Percentiles rank a stretch among this genome's conserved stretches.
These are phyloP conservation scores for Bertia moriformis DNA, from an alignment of 2,329 filamentous ascomycete species.

Conservation along the genomic window DNA sequence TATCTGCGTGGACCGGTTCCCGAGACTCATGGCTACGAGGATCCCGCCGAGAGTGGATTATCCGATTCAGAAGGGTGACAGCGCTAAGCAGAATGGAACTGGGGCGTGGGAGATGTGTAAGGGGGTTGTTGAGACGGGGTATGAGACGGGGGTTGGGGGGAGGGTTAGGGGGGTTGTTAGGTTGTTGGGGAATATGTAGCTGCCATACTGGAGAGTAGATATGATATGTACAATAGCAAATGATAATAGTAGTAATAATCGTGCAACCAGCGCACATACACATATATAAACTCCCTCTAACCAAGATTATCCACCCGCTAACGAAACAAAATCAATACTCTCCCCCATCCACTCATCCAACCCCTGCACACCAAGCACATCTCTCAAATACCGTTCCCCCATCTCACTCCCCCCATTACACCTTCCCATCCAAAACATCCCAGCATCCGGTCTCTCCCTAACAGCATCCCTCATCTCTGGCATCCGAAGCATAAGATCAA, in stretches of 20 bases:
- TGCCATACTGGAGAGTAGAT: not conserved
- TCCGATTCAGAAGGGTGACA: slow-evolving; percentile 58
- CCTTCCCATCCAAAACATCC: not conserved
- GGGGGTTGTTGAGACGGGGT: slow-evolving; percentile 46
- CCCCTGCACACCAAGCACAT: not conserved
- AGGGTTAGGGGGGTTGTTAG: slow-evolving; percentile 24
- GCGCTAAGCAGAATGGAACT: slow-evolving; percentile 30
- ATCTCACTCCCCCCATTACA: not conserved
- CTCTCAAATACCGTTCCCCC: not conserved
- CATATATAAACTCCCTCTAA: no score
- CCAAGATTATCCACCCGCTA: no score
- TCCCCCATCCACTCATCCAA: not conserved
- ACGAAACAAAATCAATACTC: not conserved
- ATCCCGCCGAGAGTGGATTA: slow-evolving; percentile 75
- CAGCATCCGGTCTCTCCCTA: not conserved
- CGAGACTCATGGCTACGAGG: slow-evolving; percentile 49
- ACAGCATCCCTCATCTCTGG: not conserved
- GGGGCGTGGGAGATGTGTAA: slow-evolving; percentile 9
- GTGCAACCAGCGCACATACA: no score
- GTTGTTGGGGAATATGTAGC: slow-evolving; percentile 22
- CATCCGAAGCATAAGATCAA: slow-evolving; percentile 12
- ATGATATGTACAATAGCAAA: not conserved
- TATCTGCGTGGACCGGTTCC: slow-evolving; percentile 62
- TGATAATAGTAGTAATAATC: not conserved
- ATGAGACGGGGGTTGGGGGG: slow-evolving; percentile 25